Conservation (phyloP, 1,284 basidiomycete genomes). For the Heterobasidion parviporum region DNA sequence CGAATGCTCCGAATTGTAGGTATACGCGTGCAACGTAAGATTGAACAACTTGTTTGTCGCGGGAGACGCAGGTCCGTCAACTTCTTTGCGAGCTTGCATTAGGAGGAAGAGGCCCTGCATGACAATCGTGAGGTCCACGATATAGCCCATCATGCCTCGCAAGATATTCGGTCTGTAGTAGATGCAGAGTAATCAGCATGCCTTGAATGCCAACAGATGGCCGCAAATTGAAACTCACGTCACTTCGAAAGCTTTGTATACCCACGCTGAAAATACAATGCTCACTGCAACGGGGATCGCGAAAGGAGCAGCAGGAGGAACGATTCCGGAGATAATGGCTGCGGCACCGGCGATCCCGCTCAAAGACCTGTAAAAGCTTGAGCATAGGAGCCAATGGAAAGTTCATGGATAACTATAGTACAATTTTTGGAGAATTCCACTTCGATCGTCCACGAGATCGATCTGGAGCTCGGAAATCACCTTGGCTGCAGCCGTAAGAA, state of each 20-base stretch:
- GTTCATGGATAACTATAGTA: background rate
- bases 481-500: background rate
- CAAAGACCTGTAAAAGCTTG: background rate
- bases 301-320: background rate
- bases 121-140: background rate
- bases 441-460: background rate
- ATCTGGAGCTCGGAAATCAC: background rate
- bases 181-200: background rate
- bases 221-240: background rate
- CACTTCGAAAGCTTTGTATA: background rate
- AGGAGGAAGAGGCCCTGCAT: background rate
- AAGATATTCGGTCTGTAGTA: background rate
- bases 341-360: background rate
- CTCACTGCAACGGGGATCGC: background rate
- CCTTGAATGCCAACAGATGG: background rate
- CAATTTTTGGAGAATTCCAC: background rate
- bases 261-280: background rate
- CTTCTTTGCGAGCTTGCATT: background rate
- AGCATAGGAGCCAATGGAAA: too few species aligned
- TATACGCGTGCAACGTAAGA: background rate
- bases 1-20: background rate
- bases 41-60: background rate
- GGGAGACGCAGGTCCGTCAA: background rate
- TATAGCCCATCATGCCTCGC: background rate
- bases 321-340: background rate